Conservation (phyloP, 192 early-diverging fungal genomes). For the Gamsiella multidivaricata region DNA sequence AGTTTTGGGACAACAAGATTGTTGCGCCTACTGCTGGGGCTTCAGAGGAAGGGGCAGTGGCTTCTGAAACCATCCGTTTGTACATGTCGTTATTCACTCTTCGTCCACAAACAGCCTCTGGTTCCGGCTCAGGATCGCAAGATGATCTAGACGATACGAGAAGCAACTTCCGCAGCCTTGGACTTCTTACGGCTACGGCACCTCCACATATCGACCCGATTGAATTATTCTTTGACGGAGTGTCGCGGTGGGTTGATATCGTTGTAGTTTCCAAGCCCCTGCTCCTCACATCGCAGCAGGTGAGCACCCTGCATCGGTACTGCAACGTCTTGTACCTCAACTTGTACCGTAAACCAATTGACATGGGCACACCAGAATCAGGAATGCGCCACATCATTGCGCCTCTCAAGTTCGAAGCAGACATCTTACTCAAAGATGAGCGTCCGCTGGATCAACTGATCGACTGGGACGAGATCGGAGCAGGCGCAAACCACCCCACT, state of each 20-base stretch:
- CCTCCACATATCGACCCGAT: slow-evolving; percentile 26
- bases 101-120: background rate
- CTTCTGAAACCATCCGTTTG: background rate
- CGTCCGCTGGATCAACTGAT: background rate
- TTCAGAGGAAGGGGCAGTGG: background rate
- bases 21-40: background rate
- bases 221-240: slow-evolving; percentile 15
- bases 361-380: slow-evolving; percentile 3
- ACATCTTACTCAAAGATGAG: background rate
- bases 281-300: background rate
- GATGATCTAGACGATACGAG: background rate
- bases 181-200: slow-evolving; percentile 1
- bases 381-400: slow-evolving; percentile 18
- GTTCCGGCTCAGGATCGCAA: no score
- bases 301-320: slow-evolving; percentile 2
- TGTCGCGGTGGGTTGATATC: background rate
- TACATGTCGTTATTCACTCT: background rate
- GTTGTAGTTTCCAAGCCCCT: background rate
- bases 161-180: slow-evolving; percentile 34
- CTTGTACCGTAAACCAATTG: slow-evolving; percentile 9
- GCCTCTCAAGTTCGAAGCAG: background rate
- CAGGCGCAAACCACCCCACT: background rate
- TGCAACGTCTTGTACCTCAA: background rate
- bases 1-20: slow-evolving; percentile 39
- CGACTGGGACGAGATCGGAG: slow-evolving; percentile 15